phyloP scores from a whole-genome alignment of 768 basidiomycete genomes.

The Leucogyrophana mollusca region DNA sequence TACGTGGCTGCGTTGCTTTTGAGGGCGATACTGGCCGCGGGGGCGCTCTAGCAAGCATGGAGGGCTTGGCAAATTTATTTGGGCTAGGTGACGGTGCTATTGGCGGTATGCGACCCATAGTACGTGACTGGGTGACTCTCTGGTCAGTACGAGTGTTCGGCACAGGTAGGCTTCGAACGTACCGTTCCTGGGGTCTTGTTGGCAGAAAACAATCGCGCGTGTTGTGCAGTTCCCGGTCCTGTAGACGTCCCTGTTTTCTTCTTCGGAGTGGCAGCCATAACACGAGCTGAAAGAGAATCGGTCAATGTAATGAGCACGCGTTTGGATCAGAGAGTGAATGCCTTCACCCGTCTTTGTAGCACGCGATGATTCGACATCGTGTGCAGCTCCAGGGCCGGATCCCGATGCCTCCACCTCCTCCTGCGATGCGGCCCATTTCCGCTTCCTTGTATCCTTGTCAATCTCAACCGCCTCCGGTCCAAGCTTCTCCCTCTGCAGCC shows the following conservation, averaged over 20 bases:
- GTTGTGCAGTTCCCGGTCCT: slow-evolving; percentile 53
- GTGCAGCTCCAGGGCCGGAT: slow-evolving; percentile 23
- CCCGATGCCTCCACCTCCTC: slow-evolving; percentile 51
- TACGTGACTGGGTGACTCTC: slow-evolving; percentile 25
- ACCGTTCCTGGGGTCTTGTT: slow-evolving; percentile 45
- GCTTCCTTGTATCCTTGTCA: slow-evolving; percentile 66
- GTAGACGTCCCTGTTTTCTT: slow-evolving; percentile 51
- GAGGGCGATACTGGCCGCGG: slow-evolving; percentile 51
- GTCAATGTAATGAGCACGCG: too few relatives aligned
- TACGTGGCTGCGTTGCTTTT: slow-evolving; percentile 37
- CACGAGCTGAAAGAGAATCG: slow-evolving; percentile 35
- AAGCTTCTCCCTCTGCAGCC: slow-evolving; percentile 64
- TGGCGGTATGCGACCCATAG: slow-evolving; percentile 23
- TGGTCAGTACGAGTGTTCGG: slow-evolving; percentile 21
- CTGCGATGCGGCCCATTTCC: slow-evolving; percentile 70
- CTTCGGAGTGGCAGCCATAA: slow-evolving; percentile 48
- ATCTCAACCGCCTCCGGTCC: slow-evolving; percentile 52
- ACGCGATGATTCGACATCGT: slow-evolving; percentile 38
- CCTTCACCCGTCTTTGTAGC: slow-evolving; percentile 59
- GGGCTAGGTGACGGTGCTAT: slow-evolving; percentile 33
- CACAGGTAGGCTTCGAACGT: slow-evolving; percentile 14
- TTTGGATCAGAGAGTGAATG: neutral
- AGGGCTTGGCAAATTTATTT: slow-evolving; percentile 28
- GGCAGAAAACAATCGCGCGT: slow-evolving; percentile 38
- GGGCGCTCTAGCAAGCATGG: slow-evolving; percentile 24